Evolutionary conservation across 352 stramenopile species (phyloP).

Genomic region (Phytophthora sojae): DNA sequence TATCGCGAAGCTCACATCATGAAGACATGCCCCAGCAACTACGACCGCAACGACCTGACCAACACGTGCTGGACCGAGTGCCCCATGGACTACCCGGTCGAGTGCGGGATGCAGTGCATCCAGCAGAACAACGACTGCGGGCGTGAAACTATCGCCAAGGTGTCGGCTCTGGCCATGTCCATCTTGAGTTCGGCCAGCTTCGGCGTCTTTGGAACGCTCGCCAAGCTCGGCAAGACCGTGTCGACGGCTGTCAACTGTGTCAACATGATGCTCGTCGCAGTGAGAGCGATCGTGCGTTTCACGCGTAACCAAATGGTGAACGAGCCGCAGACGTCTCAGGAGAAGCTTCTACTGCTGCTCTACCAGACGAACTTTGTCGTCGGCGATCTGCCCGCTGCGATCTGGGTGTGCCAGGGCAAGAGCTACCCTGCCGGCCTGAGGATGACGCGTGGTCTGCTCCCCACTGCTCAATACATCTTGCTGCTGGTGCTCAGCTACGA

Average conservation of each 20-base stretch:
- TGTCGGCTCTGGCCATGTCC: slow-evolving; percentile 38
- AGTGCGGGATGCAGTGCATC: slow-evolving; percentile 69
- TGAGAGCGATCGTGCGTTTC: slow-evolving; percentile 39
- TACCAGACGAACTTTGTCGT: slow-evolving; percentile 67
- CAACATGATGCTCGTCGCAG: slow-evolving; percentile 41
- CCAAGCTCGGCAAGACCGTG: slow-evolving; percentile 44
- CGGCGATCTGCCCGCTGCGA: slow-evolving; percentile 56
- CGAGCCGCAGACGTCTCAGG: slow-evolving; percentile 53
- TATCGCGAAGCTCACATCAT: slow-evolving; percentile 56
- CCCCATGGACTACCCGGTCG: slow-evolving; percentile 64
- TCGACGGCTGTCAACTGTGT: slow-evolving; percentile 51
- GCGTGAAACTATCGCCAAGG: slow-evolving; percentile 45
- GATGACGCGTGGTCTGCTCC: slow-evolving; percentile 32
- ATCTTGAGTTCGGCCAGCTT: slow-evolving; percentile 42
- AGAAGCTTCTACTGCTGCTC: slow-evolving; percentile 60
- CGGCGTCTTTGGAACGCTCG: slow-evolving; percentile 51
- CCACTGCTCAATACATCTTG: slow-evolving; percentile 39
- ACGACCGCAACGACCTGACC: slow-evolving; percentile 44
- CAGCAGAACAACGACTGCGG: slow-evolving; percentile 65
- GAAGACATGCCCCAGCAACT: slow-evolving; percentile 47
- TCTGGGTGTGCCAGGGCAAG: slow-evolving; percentile 55
- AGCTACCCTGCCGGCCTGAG: slow-evolving; percentile 21
- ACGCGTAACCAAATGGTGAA: slow-evolving; percentile 32
- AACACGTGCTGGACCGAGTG: slow-evolving; percentile 64
- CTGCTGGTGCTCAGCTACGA: slow-evolving; percentile 38